Conservation (phyloP, 2,329 filamentous ascomycete species). For the Samsoniella hepiali region DNA sequence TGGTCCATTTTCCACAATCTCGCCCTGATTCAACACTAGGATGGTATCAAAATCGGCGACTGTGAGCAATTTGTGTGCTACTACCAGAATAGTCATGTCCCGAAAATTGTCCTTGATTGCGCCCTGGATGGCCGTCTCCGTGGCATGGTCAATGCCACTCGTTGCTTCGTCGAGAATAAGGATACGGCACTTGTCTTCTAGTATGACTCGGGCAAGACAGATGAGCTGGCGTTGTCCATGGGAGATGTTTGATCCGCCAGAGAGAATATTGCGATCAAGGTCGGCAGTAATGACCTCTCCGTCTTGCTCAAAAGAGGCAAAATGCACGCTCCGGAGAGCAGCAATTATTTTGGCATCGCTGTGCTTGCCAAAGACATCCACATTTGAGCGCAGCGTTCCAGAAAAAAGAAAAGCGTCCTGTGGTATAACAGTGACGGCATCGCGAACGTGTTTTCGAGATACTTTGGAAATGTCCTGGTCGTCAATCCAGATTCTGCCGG, state of each 20-base stretch:
- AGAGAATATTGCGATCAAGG: conserved; percentile 55
- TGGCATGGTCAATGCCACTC: conserved; percentile 66
- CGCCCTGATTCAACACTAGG: conserved; percentile 61
- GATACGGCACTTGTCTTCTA: conserved; percentile 14
- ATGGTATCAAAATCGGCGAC: conserved; percentile 68
- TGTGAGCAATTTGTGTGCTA: conserved; percentile 66
- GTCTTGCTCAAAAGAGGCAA: not conserved
- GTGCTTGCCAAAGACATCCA: conserved; percentile 68
- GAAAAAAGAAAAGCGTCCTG: conserved; percentile 73
- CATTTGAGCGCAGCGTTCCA: conserved; percentile 66
- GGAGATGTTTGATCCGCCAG: conserved; percentile 65
- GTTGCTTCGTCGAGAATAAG: conserved; percentile 60
- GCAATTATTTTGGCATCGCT: conserved; percentile 61
- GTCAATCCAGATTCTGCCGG: conserved; percentile 8
- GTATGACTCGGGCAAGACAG: conserved; percentile 59
- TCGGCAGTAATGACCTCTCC: conserved; percentile 36
- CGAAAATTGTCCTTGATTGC: conserved; percentile 64
- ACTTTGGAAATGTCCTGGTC: conserved; percentile 11
- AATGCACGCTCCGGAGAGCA: conserved; percentile 60
- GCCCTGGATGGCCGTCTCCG: conserved; percentile 65
- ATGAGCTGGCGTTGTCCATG: conserved; percentile 69
- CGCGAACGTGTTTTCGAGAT: not conserved
- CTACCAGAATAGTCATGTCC: conserved; percentile 62
- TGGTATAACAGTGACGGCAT: conserved; percentile 2
- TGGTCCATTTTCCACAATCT: conserved; percentile 59